Evolutionary conservation across 306 rosid genomes (phyloP), one percentile per base, ranked within the genome.

Genomic region (Arachis stenosperma): DNA sequence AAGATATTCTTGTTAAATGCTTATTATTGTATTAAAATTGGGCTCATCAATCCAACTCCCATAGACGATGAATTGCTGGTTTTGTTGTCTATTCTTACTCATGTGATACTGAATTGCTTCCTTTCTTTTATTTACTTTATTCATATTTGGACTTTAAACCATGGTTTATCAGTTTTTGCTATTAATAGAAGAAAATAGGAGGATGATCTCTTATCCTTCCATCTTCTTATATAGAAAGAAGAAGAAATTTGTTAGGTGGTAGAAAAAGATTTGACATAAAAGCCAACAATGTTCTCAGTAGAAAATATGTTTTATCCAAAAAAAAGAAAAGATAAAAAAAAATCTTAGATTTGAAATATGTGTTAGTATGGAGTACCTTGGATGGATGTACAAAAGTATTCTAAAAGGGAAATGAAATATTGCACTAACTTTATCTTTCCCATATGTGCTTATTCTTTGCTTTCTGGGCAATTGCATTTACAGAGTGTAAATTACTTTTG

Each of bases 401-500:
- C 27, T 52, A 11, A 36, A 69, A 57, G 9, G 50, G 69, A 53
- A 52, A 58, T 48, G 69, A 64, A 57, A 55, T 61, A 15, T 60
- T 69, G 62, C 36, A 13, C 27, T 61, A 22, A 7, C 14, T 51
- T 79, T 48, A 60, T 2, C 63, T 27, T 2, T 47, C 56, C 67
- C 54, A 22, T 64, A 9, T 66, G 62, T 70, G 29, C 15, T 52
- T 17, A 52, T 52, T 6, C 15, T 52, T 52, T 52, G 2, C 6
- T 52, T 52, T 50, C n/a, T 48, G 30, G 54, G 11, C 52, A 51
- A 36, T 14, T 59, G 59, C 3, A 59, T 65, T 17, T 65, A 27
- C 47, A 44, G 53, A 65, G 29, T 71, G 62, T 61, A 75, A 53
- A 79, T 40, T 56, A 15, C 61, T 61, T 69, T 70, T 55, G 64